Conservation (phyloP, 352 stramenopile genomes). For the Saprolegnia parasitica region DNA sequence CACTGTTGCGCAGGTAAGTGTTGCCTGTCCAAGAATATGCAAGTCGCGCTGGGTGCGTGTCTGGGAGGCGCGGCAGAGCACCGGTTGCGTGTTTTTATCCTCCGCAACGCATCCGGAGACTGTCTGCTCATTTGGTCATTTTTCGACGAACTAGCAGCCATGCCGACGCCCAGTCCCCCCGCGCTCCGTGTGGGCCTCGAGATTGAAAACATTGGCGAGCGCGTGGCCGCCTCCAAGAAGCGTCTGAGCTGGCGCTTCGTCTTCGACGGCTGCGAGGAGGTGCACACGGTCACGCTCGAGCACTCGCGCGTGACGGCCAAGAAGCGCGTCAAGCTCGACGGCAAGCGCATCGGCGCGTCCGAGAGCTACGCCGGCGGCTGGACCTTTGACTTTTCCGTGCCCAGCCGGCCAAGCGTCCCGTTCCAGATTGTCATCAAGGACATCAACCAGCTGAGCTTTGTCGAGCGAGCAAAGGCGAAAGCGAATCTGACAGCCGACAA, state of each 20-base stretch:
- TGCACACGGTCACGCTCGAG: constrained; percentile 81
- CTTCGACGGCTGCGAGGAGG: constrained; percentile 59
- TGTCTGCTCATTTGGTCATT: background rate
- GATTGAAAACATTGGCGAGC: constrained; percentile 78
- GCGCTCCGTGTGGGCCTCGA: constrained; percentile 35
- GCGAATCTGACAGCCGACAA: constrained; percentile 40
- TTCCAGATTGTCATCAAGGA: constrained; percentile 71
- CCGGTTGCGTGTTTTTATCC: constrained; percentile 18
- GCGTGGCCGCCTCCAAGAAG: constrained; percentile 80
- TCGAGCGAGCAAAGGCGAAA: constrained; percentile 40
- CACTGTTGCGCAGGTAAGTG: too few species aligned
- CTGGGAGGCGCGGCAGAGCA: background rate
- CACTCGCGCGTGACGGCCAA: constrained; percentile 78
- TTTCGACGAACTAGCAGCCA: background rate
- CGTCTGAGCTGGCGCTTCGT: constrained; percentile 82
- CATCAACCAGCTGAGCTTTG: constrained; percentile 63
- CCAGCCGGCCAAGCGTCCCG: constrained; percentile 34
- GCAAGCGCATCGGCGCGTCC: constrained; percentile 59
- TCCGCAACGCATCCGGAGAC: constrained; percentile 11
- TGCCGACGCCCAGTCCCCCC: constrained; percentile 1
- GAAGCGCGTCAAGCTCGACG: constrained; percentile 77
- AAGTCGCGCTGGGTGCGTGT: background rate
- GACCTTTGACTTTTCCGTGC: constrained; percentile 59
- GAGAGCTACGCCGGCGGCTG: constrained; percentile 69
- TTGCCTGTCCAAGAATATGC: background rate